Conservation (phyloP, 108 stramenopile genomes). For the Fistulifera pelliculosa region DNA sequence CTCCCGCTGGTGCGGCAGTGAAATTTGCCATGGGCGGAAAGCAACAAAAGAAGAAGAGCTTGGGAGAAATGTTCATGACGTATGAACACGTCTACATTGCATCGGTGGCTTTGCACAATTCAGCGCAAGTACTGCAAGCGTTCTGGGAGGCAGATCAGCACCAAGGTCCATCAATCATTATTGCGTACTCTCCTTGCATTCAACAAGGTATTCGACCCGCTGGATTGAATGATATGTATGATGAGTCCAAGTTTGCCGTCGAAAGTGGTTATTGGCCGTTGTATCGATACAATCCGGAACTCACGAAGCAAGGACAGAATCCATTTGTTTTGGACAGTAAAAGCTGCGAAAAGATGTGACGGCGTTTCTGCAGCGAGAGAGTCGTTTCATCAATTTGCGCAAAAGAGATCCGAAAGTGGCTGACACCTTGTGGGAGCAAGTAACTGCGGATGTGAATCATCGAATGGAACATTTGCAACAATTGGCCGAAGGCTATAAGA, state of each 20-base stretch:
- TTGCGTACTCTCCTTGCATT: conserved; percentile 52
- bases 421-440: conserved; percentile 38
- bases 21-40: conserved; percentile 52
- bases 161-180: conserved; percentile 44
- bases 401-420: conserved; percentile 45
- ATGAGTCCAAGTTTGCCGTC: conserved; percentile 38
- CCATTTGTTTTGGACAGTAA: conserved; percentile 59
- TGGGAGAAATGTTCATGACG: conserved; percentile 60
- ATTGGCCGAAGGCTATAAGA: conserved; percentile 46
- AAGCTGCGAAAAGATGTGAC: conserved; percentile 48
- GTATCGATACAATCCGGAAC: conserved; percentile 43
- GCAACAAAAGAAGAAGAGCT: conserved; percentile 44
- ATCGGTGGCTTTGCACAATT: conserved; percentile 42
- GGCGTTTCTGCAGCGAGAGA: conserved; percentile 42
- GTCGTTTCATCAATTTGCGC: conserved; percentile 42
- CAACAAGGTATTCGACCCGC: conserved; percentile 44
- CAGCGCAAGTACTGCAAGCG: conserved; percentile 48
- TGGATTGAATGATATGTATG: conserved; percentile 53
- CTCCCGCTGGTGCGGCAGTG: conserved; percentile 46
- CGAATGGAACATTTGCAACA: conserved; percentile 44
- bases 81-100: conserved; percentile 66
- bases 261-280: conserved; percentile 52
- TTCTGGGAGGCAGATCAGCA: conserved; percentile 51
- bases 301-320: conserved; percentile 34
- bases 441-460: conserved; percentile 51